Base-by-base conservation (phyloP, 2,329 filamentous ascomycete genomes). In the Mollisia scopiformis region DNA sequence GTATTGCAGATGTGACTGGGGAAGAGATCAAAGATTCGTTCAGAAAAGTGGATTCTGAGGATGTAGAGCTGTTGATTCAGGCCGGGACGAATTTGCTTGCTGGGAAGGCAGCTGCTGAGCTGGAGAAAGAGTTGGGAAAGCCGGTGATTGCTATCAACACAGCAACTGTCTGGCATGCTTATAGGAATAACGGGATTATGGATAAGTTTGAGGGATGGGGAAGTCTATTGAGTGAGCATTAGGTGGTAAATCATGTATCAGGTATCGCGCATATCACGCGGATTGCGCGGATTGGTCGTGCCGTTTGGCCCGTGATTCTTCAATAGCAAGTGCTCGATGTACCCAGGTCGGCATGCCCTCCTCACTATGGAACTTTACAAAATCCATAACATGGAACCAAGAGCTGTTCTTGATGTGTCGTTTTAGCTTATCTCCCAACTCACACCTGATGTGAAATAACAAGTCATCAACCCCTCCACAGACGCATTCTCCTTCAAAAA, bases 1-100 rank as follows among this genome's bases (percentile, higher is more conserved):
- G 61, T 28, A 71, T 71, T 49, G 55, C 73, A 21, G 70, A 75
- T 58, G 76, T 77, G 61, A 64, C 69, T 21, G 65, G 69, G 4
- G 63, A 71, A 21, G 70, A 66, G 21, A 72, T 75, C 52, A 69
- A 68, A 56, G 62, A 65, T 25, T 68, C 72, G 7, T 69, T 74
- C 53, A 56, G 64, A 28, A 63, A 61, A 14, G 69, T 69, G 13
- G 65, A 71, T 62, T 63, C 59, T 4, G 61, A 64, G 11, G 66
- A 69, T 52, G 69, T 68, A 2, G 67, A 74, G 35, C 68, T 71
- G 23, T 66, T 74, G 41, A 62, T 74, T 53, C 69, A 72, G 35
- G 71, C 71, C 13, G 73, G 73, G 52, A 75, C 73, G 13, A 75
- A 75, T 62, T 69, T 72, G 65, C 69, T 73, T 8, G 71, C 68